Conservation (phyloP, 1,284 basidiomycete species). For the Sporisorium exsertum region DNA sequence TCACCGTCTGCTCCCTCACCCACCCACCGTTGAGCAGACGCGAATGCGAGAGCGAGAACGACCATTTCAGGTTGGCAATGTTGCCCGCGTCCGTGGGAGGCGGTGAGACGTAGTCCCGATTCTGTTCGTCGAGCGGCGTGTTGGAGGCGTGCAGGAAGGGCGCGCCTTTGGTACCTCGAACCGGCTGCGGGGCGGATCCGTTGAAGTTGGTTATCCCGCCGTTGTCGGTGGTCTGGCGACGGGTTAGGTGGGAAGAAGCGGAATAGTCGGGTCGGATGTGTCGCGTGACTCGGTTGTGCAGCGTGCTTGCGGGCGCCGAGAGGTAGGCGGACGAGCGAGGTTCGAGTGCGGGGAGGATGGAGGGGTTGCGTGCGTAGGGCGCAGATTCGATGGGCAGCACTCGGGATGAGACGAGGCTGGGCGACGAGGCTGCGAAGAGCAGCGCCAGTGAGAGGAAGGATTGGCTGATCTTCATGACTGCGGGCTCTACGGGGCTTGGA, state of each 20-base stretch:
- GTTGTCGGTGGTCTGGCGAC: background rate
- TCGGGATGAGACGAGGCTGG: background rate
- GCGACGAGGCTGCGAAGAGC: background rate
- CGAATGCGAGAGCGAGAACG: slow-evolving; percentile 9
- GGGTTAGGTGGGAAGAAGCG: background rate
- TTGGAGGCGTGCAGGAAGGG: slow-evolving; percentile 15
- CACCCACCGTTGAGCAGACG: slow-evolving; percentile 12
- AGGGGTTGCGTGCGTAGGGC: slow-evolving; percentile 1
- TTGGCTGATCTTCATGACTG: background rate
- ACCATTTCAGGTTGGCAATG: slow-evolving; percentile 21
- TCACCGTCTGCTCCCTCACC: slow-evolving; percentile 16
- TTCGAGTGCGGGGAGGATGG: background rate
- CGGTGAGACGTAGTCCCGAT: slow-evolving; percentile 8
- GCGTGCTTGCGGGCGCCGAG: slow-evolving; percentile 3
- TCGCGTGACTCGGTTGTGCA: slow-evolving; percentile 17
- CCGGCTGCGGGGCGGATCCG: slow-evolving; percentile 8
- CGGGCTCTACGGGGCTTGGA: no score
- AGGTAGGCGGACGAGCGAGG: background rate
- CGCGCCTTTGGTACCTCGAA: slow-evolving; percentile 15
- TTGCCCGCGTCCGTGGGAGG: slow-evolving; percentile 8
- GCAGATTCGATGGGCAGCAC: slow-evolving; percentile 1
- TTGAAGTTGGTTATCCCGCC: slow-evolving; percentile 3
- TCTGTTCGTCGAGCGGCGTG: slow-evolving; percentile 13
- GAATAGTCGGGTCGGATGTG: slow-evolving; percentile 20
- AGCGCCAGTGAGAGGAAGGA: slow-evolving; percentile 1